Evolutionary conservation across 1,139 yeast genomes (phyloP).

Genomic region (Candida freyschussii): DNA sequence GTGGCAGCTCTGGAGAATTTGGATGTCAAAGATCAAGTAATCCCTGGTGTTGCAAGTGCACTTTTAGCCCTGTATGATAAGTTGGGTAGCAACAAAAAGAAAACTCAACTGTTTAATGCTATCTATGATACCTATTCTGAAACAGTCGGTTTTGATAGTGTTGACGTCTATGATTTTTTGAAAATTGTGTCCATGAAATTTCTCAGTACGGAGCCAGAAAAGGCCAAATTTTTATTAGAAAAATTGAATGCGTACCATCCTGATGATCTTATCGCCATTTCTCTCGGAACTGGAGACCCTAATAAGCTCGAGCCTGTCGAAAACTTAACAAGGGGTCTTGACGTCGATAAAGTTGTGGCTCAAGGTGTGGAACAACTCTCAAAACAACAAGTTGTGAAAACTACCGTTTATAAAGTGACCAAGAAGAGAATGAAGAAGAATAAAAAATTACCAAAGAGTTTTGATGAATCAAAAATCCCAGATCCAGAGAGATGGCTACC

Average conservation of each 20-base stretch:
- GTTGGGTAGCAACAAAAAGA: constrained; percentile 28
- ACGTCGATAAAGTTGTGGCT: constrained; percentile 35
- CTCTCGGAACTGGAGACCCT: constrained; percentile 9
- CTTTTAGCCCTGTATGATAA: constrained; percentile 45
- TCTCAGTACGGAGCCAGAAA: constrained; percentile 30
- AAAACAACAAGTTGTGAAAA: constrained; percentile 17
- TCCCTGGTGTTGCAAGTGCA: constrained; percentile 43
- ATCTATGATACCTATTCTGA: constrained; percentile 25
- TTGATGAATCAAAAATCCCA: constrained; percentile 35
- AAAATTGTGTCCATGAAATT: constrained; percentile 47
- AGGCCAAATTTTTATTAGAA: constrained; percentile 30
- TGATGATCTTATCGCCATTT: constrained; percentile 30
- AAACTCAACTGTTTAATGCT: constrained; percentile 26
- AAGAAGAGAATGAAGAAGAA: constrained; percentile 34
- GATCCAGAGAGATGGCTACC: constrained; percentile 91
- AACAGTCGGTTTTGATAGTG: constrained; percentile 11
- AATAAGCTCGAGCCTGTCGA: constrained; percentile 21
- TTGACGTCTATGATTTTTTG: constrained; percentile 33
- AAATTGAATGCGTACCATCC: constrained; percentile 29
- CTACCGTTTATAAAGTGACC: constrained; percentile 15
- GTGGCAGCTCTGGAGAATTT: constrained; percentile 38
- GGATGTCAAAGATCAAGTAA: constrained; percentile 23
- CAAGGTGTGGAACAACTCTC: constrained; percentile 37
- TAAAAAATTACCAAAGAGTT: constrained; percentile 38
- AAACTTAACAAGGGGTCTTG: constrained; percentile 37